Conservation (phyloP, 306 rosid species). For the cucumber (Cucumis sativus) region DNA sequence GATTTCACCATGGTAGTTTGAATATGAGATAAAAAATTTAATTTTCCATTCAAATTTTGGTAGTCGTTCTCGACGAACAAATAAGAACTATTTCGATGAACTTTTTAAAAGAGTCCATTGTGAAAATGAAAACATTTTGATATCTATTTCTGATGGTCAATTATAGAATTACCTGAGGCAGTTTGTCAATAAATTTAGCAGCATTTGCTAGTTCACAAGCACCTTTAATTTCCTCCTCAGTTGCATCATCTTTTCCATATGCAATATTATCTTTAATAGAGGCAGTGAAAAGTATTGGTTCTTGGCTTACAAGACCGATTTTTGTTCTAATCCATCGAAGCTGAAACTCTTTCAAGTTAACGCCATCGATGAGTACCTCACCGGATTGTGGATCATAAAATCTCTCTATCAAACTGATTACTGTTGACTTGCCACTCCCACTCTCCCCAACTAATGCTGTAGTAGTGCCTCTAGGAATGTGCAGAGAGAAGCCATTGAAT, state of each 20-base stretch:
- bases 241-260: slow-evolving; percentile 6
- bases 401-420: slow-evolving; percentile 9
- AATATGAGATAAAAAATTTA: too few relatives aligned
- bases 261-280: slow-evolving; percentile 7
- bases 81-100: too few relatives aligned
- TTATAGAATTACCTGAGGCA: slow-evolving; percentile 5
- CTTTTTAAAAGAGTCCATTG: too few relatives aligned
- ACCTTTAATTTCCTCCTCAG: not conserved
- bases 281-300: slow-evolving; percentile 7
- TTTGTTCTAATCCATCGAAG: slow-evolving; percentile 8
- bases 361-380: slow-evolving; percentile 9
- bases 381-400: slow-evolving; percentile 12
- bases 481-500: slow-evolving; percentile 3
- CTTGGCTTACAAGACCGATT: slow-evolving; percentile 11
- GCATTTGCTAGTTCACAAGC: slow-evolving; percentile 13
- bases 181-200: slow-evolving; percentile 8
- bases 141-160: too few relatives aligned
- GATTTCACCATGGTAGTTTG: too few relatives aligned
- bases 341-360: slow-evolving; percentile 7
- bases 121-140: too few relatives aligned
- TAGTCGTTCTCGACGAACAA: too few relatives aligned
- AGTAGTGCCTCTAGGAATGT: slow-evolving; percentile 2
- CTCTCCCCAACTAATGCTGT: slow-evolving; percentile 11
- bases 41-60: too few relatives aligned
- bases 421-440: slow-evolving; percentile 9